phyloP scores from a whole-genome alignment of 495 filamentous ascomycete genomes.

The Cudoniella acicularis region DNA sequence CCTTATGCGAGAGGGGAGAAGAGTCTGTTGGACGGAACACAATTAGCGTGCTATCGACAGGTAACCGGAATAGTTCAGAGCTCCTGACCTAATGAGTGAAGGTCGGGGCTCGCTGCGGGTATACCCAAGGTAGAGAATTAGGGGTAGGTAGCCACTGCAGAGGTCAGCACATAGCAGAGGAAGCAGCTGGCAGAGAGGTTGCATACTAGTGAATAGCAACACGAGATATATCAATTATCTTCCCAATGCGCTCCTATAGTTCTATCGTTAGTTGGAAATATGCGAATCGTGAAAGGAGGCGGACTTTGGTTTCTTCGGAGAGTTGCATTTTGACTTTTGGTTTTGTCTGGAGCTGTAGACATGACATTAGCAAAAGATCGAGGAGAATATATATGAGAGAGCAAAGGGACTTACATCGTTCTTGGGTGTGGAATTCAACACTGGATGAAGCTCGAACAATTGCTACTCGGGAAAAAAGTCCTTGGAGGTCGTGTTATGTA shows the following conservation, averaged over 20 bases:
- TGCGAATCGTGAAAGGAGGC: conserved; percentile 3
- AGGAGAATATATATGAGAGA: not conserved
- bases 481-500: not conserved
- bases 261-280: conserved; percentile 4
- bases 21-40: conserved; percentile 47
- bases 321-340: conserved; percentile 69
- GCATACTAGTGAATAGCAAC: conserved; percentile 96
- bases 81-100: conserved; percentile 78
- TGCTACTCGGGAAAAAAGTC: not conserved
- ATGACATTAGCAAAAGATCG: not conserved
- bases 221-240: conserved; percentile 88
- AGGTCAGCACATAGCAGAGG: conserved; percentile 61
- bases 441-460: not conserved
- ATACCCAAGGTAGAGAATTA: conserved; percentile 97
- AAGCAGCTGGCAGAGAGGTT: conserved; percentile 49
- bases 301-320: conserved; percentile 95
- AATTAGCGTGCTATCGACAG: too few species aligned
- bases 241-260: conserved; percentile 92
- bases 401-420: not conserved
- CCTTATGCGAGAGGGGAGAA: conserved; percentile 67
- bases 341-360: not conserved
- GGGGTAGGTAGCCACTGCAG: conserved; percentile 84
- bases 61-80: too few species aligned
- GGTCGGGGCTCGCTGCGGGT: conserved; percentile 89
- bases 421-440: not conserved